These are phyloP conservation scores for Chlorencoelia australis DNA, from an alignment of 2,329 filamentous ascomycete species.

Conservation along the genomic window DNA sequence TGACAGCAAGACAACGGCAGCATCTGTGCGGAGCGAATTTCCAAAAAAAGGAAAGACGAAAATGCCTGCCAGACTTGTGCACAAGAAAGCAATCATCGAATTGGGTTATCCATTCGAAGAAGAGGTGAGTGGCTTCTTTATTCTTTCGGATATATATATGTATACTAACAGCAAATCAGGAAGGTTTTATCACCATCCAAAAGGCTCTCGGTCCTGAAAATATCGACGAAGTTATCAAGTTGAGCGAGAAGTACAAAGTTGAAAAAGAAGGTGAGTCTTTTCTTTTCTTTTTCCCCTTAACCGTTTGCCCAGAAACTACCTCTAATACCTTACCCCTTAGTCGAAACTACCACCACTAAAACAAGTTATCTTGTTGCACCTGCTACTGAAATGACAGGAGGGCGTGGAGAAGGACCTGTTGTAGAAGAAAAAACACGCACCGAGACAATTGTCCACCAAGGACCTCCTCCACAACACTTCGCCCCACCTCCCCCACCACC, in stretches of 20 bases:
- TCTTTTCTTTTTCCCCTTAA: constrained; percentile 2
- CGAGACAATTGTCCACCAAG: constrained; percentile 29
- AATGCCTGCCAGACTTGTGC: constrained; percentile 72
- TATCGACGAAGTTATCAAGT: constrained; percentile 78
- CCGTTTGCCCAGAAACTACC: too few relatives aligned
- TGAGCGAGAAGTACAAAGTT: constrained; percentile 66
- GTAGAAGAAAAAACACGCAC: constrained; percentile 40
- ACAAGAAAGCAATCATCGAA: constrained; percentile 70
- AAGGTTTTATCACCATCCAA: constrained; percentile 69
- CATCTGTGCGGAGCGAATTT: constrained; percentile 50
- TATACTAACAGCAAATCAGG: too few relatives aligned
- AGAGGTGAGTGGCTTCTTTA: constrained; percentile 48
- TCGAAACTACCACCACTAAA: constrained; percentile 13
- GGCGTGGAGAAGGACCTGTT: constrained; percentile 37
- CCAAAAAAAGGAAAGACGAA: constrained; percentile 83
- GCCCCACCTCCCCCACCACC: constrained; percentile 17
- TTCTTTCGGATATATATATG: too few relatives aligned
- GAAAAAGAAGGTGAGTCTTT: constrained; percentile 35
- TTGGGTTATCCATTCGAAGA: constrained; percentile 79
- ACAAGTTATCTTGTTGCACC: constrained; percentile 17
- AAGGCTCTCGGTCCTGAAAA: constrained; percentile 82
- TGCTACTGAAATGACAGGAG: constrained; percentile 27
- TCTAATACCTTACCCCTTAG: constrained; percentile 8
- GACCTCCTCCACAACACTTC: constrained; percentile 11
- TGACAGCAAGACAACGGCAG: constrained; percentile 31